Evolutionary conservation across 495 filamentous ascomycete species (phyloP).

Genomic region (Penicillium chermesinum): DNA sequence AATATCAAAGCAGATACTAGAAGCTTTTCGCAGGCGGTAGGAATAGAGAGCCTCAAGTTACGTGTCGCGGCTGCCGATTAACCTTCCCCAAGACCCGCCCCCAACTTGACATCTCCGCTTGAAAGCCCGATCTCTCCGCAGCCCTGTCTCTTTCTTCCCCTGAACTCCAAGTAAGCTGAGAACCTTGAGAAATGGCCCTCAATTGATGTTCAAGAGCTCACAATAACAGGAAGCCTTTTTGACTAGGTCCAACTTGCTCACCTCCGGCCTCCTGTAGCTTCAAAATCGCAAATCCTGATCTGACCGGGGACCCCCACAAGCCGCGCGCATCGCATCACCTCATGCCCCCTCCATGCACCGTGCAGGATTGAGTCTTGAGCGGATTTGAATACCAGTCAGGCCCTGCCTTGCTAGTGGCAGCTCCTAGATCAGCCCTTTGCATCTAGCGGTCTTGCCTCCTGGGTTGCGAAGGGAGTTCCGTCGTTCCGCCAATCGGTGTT

Average conservation of each 20-base stretch:
- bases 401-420: not conserved
- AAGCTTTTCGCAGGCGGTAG: too few relatives aligned
- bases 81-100: not conserved
- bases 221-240: not conserved
- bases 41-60: too few relatives aligned
- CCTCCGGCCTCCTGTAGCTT: not conserved
- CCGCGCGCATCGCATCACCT: slow-evolving; percentile 2
- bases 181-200: not conserved
- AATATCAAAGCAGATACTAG: too few relatives aligned
- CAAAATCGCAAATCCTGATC: slow-evolving; percentile 1
- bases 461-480: not conserved
- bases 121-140: not conserved
- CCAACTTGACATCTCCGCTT: not conserved
- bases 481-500: not conserved
- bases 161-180: not conserved
- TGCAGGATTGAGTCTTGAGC: not conserved
- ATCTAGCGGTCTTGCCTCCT: not conserved
- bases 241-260: not conserved
- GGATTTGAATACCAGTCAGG: not conserved
- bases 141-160: not conserved
- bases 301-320: slow-evolving; percentile 1
- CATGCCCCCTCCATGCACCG: not conserved
- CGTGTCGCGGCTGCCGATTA: not conserved
- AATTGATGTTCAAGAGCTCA: too few relatives aligned
- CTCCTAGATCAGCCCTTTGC: not conserved